A percentile compares a stretch with the other conserved stretches of the same genome.
Conservation (phyloP, 2,329 filamentous ascomycete genomes). For the Calcarisporium arbuscula region DNA sequence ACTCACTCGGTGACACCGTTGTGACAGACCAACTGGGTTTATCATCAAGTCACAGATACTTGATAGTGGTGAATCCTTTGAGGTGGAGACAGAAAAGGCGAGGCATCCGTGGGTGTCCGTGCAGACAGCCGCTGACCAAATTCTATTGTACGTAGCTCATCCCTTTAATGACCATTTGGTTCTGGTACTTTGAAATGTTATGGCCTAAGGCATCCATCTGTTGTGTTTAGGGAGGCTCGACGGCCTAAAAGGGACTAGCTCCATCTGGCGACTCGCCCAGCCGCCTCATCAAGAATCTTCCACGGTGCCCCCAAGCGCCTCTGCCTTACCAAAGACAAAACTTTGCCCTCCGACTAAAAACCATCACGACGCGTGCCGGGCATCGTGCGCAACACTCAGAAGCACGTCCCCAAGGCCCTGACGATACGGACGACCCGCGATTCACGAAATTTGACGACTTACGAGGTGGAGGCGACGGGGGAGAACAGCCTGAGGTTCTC, state of each 20-base stretch:
- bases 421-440: constrained; percentile 30
- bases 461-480: constrained; percentile 39
- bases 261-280: constrained; percentile 20
- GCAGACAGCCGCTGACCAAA: not conserved
- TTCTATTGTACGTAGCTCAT: not conserved
- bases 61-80: no score
- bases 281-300: constrained; percentile 39
- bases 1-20: no score
- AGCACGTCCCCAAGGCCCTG: constrained; percentile 18
- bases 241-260: constrained; percentile 27
- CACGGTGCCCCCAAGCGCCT: constrained; percentile 30
- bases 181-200: not conserved
- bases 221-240: constrained; percentile 12
- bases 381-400: constrained; percentile 34
- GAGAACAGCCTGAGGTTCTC: constrained; percentile 39
- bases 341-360: constrained; percentile 27
- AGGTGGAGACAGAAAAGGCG: no score
- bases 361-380: constrained; percentile 49
- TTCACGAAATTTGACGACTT: constrained; percentile 28
- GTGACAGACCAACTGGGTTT: no score
- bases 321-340: constrained; percentile 39
- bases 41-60: no score
- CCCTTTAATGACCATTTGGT: not conserved
- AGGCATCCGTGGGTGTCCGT: no score
- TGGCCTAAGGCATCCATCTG: constrained; percentile 20